phyloP scores from a whole-genome alignment of 495 filamentous ascomycete species.

The Neurospora africana region DNA sequence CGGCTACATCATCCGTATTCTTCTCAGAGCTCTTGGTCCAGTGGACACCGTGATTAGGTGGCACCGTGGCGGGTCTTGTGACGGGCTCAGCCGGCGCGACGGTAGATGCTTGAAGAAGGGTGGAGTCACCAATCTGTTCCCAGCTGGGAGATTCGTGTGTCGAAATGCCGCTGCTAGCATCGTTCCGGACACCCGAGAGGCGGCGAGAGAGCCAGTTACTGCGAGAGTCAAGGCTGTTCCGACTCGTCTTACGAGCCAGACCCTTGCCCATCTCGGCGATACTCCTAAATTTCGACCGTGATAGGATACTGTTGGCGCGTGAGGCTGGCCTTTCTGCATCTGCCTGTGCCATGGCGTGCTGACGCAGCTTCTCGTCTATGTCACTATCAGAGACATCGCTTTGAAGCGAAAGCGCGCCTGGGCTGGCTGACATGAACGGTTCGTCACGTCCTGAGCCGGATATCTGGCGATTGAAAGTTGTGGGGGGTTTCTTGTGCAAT shows the following conservation, averaged over 20 bases:
- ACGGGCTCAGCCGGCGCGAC: slow-evolving; percentile 16
- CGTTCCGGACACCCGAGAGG: slow-evolving; percentile 13
- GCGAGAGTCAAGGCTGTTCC: slow-evolving; percentile 17
- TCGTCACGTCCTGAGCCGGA: slow-evolving; percentile 4
- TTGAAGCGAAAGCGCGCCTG: slow-evolving; percentile 5
- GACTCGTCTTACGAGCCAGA: slow-evolving; percentile 26
- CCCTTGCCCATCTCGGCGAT: slow-evolving; percentile 24
- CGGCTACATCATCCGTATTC: slow-evolving; percentile 57
- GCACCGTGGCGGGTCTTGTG: slow-evolving; percentile 26
- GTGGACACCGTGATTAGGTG: slow-evolving; percentile 27
- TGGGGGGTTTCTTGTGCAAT: neutral
- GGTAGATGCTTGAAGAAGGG: slow-evolving; percentile 16
- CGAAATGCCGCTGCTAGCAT: slow-evolving; percentile 1
- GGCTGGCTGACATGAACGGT: slow-evolving; percentile 4
- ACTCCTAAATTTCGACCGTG: slow-evolving; percentile 18
- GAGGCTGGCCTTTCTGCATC: slow-evolving; percentile 12
- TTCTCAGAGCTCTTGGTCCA: slow-evolving; percentile 40
- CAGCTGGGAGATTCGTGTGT: neutral
- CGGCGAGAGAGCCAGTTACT: slow-evolving; percentile 15
- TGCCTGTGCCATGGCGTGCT: slow-evolving; percentile 9
- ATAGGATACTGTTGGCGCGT: slow-evolving; percentile 22
- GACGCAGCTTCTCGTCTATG: slow-evolving; percentile 21
- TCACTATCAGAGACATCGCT: slow-evolving; percentile 19
- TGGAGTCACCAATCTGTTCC: slow-evolving; percentile 22
- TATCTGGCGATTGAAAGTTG: neutral